Base-by-base conservation (phyloP, 2,329 filamentous ascomycete genomes). In the Macrophomina phaseolina region DNA sequence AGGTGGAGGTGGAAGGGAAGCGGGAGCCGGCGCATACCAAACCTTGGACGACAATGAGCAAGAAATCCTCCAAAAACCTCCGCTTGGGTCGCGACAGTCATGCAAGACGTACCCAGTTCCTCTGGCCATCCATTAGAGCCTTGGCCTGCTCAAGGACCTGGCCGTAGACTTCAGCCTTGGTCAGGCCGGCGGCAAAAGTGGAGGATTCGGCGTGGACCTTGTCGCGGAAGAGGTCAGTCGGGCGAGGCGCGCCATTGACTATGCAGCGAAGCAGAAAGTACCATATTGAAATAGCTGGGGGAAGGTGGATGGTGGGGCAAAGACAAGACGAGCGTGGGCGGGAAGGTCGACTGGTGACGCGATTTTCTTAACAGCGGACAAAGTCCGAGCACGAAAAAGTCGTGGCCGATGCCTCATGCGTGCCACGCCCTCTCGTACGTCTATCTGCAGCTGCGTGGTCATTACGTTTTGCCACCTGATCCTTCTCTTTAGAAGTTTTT, bases 151-250 rank as follows among this genome's bases (percentile, higher is more conserved):
- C 82, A 12, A 93, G 80, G 1, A 94, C 87, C 73, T 94, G 91
- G 69, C 86, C 84, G 71, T 94, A 94, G 30, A 90, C 91, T 69
- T 91, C 87, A 67, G 87, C 82, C 78, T 94, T 94, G 64, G 84
- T 87, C 68, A 92, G 78, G 70, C 87, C 88, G 14, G 84, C 74
- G 58, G 82, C 84, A 78, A 94, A 94, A 73, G 87, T 92, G 63
- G 91, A 91, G 3, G 91, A 87, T 75, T 94, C 91, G 62, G 92
- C 91, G 80, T 94, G 92, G 67, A 92, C 90, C 90, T 67, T 56
- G 18, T 38, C n/a, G 63, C 32, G 23, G 49, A 34, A 58, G 14
- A 40, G 46, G n/a, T 62, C 32, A 62, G 58, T 49, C 42, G 45
- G n/a, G 16, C 16, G 58, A 16, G 5, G 7, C n/a, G 7, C 11